A percentile compares a stretch with the other conserved stretches of the same genome.
Conservation (phyloP, 768 basidiomycete species). For the Russula foetens region DNA sequence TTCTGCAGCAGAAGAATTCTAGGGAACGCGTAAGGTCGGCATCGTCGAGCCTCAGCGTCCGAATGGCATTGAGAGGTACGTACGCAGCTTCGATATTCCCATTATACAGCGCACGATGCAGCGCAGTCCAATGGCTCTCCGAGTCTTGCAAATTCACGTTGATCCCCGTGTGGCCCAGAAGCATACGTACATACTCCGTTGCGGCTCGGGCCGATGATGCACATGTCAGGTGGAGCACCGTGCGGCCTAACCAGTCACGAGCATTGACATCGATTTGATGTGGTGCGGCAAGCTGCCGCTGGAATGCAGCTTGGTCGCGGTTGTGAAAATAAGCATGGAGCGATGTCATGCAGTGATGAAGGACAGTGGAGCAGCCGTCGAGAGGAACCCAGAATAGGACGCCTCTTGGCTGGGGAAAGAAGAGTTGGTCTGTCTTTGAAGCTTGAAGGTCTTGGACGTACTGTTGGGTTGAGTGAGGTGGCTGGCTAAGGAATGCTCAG, state of each 20-base stretch:
- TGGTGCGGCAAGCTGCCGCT: constrained; percentile 45
- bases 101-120: constrained; percentile 79
- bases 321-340: constrained; percentile 72
- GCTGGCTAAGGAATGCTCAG: too few species aligned
- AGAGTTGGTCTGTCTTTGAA: neutral
- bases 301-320: constrained; percentile 68
- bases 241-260: constrained; percentile 61
- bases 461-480: too few species aligned
- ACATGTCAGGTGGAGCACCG: constrained; percentile 78
- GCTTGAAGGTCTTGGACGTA: too few species aligned
- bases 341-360: constrained; percentile 52
- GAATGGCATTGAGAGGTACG: constrained; percentile 23
- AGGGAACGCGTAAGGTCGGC: neutral
- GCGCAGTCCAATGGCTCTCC: constrained; percentile 87
- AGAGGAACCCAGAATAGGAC: neutral
- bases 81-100: constrained; percentile 69
- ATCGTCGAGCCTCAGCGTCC: neutral
- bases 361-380: neutral
- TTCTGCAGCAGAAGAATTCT: constrained; percentile 72
- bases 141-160: constrained; percentile 73
- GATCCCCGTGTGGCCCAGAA: constrained; percentile 67
- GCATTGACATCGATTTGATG: constrained; percentile 54
- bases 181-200: constrained; percentile 67
- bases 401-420: neutral
- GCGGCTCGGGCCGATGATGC: constrained; percentile 38